Conservation (phyloP, 169 alveolate species). For the Plasmodium vinckei region DNA sequence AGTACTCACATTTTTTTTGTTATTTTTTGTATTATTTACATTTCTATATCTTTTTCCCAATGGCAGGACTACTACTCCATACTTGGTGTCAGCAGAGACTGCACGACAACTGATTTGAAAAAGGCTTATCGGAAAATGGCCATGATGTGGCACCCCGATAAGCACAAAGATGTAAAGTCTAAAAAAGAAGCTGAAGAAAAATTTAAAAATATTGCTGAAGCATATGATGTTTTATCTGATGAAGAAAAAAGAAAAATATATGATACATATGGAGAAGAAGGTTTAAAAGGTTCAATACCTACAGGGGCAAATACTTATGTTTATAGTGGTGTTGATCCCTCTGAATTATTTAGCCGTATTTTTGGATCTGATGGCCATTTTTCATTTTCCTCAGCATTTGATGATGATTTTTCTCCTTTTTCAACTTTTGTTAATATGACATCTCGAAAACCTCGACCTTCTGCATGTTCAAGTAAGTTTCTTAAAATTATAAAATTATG, state of each 20-base stretch:
- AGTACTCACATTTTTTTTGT: too few species aligned
- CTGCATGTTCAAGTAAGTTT: slow-evolving; percentile 52
- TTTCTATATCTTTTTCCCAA: background rate
- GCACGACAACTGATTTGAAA: slow-evolving; percentile 91
- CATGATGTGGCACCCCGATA: slow-evolving; percentile 96
- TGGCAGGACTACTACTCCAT: slow-evolving; percentile 82
- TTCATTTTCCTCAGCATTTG: slow-evolving; percentile 82
- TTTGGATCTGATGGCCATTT: slow-evolving; percentile 88
- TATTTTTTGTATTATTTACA: too few species aligned
- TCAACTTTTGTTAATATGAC: slow-evolving; percentile 84
- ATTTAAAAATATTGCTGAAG: slow-evolving; percentile 94
- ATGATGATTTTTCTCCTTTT: slow-evolving; percentile 82
- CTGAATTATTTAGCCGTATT: slow-evolving; percentile 86
- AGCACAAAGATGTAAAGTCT: slow-evolving; percentile 92
- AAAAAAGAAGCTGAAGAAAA: slow-evolving; percentile 89
- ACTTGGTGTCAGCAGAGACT: slow-evolving; percentile 83
- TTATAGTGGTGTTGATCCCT: slow-evolving; percentile 89
- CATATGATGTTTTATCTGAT: slow-evolving; percentile 96
- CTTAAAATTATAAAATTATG: too few species aligned
- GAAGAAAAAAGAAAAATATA: slow-evolving; percentile 95
- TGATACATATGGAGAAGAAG: slow-evolving; percentile 97
- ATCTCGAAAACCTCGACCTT: slow-evolving; percentile 77
- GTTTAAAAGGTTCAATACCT: slow-evolving; percentile 92
- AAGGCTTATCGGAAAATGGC: slow-evolving; percentile 94
- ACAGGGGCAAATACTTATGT: slow-evolving; percentile 52